These are phyloP conservation scores for Penicillium taxi DNA, from an alignment of 495 filamentous ascomycete species.

Conservation along the genomic window DNA sequence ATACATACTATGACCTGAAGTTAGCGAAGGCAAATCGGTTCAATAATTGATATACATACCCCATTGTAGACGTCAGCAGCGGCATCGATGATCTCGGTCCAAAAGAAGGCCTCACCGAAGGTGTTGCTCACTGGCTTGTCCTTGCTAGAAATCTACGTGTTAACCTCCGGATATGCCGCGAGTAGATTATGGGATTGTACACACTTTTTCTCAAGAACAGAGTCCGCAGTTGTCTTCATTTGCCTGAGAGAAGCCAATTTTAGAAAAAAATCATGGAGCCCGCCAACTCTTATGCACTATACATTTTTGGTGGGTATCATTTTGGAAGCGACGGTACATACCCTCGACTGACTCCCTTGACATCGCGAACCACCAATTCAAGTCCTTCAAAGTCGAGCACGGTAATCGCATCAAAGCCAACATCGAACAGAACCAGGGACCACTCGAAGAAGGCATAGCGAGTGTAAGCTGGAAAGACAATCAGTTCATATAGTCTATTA, in stretches of 20 bases:
- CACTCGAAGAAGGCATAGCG: slow-evolving; percentile 98
- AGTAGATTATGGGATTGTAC: slow-evolving; percentile 26
- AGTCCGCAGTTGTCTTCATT: slow-evolving; percentile 59
- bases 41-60: slow-evolving; percentile 40
- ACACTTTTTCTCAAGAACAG: slow-evolving; percentile 84
- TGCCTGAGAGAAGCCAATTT: slow-evolving; percentile 37
- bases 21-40: slow-evolving; percentile 4
- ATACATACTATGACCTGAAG: slow-evolving; percentile 62
- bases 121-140: slow-evolving; percentile 62
- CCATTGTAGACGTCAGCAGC: slow-evolving; percentile 88
- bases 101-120: slow-evolving; percentile 65
- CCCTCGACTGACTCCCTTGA: slow-evolving; percentile 91
- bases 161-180: slow-evolving; percentile 16
- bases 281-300: slow-evolving; percentile 37
- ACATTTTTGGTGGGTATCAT: slow-evolving; percentile 53
- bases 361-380: slow-evolving; percentile 81
- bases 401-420: slow-evolving; percentile 93
- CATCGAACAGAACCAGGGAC: slow-evolving; percentile 89
- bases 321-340: slow-evolving; percentile 97
- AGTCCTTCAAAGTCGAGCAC: slow-evolving; percentile 89
- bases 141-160: slow-evolving; percentile 57
- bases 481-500: slow-evolving; percentile 2
- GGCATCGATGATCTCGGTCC: slow-evolving; percentile 68
- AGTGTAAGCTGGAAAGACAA: slow-evolving; percentile 68
- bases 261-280: slow-evolving; percentile 42